phyloP scores from a whole-genome alignment of 2,329 filamentous ascomycete species.

The Madurella fahalii region DNA sequence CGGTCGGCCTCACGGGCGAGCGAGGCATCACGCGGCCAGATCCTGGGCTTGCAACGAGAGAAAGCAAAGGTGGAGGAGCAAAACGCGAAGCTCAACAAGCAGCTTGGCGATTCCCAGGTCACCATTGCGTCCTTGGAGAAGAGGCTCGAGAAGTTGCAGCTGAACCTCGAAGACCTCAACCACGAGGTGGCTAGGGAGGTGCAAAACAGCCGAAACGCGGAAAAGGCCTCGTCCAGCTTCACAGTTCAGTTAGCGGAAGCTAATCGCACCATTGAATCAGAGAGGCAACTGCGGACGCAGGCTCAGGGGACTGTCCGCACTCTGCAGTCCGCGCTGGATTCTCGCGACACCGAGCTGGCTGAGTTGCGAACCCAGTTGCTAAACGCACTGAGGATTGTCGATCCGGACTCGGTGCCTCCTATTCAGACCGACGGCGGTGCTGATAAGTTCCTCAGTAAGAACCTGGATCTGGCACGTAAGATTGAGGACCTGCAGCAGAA shows the following conservation, averaged over 20 bases:
- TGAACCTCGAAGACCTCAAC: constrained; percentile 85
- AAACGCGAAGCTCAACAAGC: constrained; percentile 72
- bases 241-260: constrained; percentile 82
- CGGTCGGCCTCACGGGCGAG: constrained; percentile 81
- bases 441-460: constrained; percentile 68
- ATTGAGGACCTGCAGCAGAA: constrained; percentile 87
- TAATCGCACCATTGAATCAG: constrained; percentile 85
- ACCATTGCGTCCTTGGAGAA: constrained; percentile 83
- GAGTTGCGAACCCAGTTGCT: constrained; percentile 78
- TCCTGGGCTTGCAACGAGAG: constrained; percentile 73
- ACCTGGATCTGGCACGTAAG: constrained; percentile 80
- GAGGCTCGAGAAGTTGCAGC: constrained; percentile 85
- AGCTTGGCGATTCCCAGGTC: constrained; percentile 81
- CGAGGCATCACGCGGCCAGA: constrained; percentile 74
- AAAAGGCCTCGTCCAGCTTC: constrained; percentile 77
- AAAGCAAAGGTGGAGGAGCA: constrained; percentile 81
- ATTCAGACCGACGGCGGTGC: constrained; percentile 53
- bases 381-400: constrained; percentile 78
- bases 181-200: constrained; percentile 88
- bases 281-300: constrained; percentile 78
- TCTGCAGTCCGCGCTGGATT: constrained; percentile 73
- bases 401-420: constrained; percentile 66
- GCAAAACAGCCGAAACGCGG: constrained; percentile 82
- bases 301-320: constrained; percentile 81
- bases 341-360: constrained; percentile 73